Evolutionary conservation across 1,284 basidiomycete species (phyloP).

Genomic region (Boletus sp.): DNA sequence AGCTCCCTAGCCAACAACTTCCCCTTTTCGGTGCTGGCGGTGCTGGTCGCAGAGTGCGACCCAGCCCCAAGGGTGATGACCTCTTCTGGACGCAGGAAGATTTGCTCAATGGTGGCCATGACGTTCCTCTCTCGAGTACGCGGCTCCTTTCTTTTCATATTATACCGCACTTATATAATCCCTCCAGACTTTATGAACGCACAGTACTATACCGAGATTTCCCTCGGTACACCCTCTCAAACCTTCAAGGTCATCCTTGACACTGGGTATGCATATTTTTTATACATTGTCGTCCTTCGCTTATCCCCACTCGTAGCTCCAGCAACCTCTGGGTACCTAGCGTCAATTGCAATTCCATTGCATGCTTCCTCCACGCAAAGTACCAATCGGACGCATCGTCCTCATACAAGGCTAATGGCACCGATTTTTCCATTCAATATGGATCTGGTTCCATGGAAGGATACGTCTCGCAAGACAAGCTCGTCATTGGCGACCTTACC

Average conservation of each 20-base stretch:
- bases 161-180: slow-evolving; percentile 1
- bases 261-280: slow-evolving; percentile 53
- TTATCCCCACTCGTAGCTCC: slow-evolving; percentile 46
- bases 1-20: slow-evolving; percentile 48
- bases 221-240: slow-evolving; percentile 79
- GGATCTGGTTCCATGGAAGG: slow-evolving; percentile 98
- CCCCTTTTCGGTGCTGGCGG: slow-evolving; percentile 74
- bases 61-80: slow-evolving; percentile 54
- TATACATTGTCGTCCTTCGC: neutral
- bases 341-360: slow-evolving; percentile 85
- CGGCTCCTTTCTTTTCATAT: slow-evolving; percentile 14
- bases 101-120: slow-evolving; percentile 73
- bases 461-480: slow-evolving; percentile 83
- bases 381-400: slow-evolving; percentile 85
- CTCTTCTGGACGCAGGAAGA: slow-evolving; percentile 83
- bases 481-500: slow-evolving; percentile 82
- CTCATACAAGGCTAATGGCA: slow-evolving; percentile 90
- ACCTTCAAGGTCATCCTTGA: slow-evolving; percentile 86
- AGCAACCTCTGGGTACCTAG: slow-evolving; percentile 96
- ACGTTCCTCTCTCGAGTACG: slow-evolving; percentile 87
- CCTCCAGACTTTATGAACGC: slow-evolving; percentile 90
- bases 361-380: slow-evolving; percentile 96
- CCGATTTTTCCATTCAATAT: slow-evolving; percentile 90
- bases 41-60: slow-evolving; percentile 59
- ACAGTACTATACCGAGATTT: slow-evolving; percentile 92